Percentiles rank a stretch among this genome's conserved stretches.
phyloP scores from a whole-genome alignment of 371 early-diverging fungal genomes.

The Saksenaea oblongispora region DNA sequence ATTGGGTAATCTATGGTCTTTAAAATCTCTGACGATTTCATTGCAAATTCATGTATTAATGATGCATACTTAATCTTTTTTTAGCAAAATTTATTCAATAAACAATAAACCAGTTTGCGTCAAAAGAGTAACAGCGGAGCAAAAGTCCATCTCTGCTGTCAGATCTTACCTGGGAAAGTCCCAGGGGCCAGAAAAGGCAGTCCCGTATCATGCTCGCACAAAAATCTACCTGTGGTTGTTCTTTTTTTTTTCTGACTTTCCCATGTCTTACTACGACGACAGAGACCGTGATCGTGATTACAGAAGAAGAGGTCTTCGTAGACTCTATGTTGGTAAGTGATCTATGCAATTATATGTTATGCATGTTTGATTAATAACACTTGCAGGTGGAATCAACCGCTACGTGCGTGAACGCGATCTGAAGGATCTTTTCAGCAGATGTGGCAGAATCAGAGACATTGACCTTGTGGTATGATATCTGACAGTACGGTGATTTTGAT shows the following conservation, averaged over 20 bases:
- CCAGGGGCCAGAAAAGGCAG: constrained; percentile 1
- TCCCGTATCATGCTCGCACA: neutral
- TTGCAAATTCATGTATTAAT: no score
- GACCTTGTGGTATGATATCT: constrained; percentile 21
- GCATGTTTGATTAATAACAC: neutral
- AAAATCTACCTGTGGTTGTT: neutral
- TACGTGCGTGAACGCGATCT: constrained; percentile 42
- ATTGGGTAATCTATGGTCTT: no score
- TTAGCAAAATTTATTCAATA: no score
- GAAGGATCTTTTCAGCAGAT: constrained; percentile 34
- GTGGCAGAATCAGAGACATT: constrained; percentile 33
- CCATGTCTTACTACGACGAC: constrained; percentile 11
- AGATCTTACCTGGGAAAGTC: no score
- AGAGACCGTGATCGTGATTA: constrained; percentile 20
- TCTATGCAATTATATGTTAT: neutral
- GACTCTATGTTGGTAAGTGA: constrained; percentile 45
- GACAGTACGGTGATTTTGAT: neutral
- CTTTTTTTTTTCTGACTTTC: neutral
- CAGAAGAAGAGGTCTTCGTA: constrained; percentile 28
- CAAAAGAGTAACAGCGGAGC: no score
- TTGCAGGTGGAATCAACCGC: constrained; percentile 35
- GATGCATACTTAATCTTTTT: no score
- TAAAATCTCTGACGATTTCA: no score
- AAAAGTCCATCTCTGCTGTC: no score
- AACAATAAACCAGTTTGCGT: no score